phyloP scores from a whole-genome alignment of 2,329 filamentous ascomycete species.

The Aspergillus versicolor region DNA sequence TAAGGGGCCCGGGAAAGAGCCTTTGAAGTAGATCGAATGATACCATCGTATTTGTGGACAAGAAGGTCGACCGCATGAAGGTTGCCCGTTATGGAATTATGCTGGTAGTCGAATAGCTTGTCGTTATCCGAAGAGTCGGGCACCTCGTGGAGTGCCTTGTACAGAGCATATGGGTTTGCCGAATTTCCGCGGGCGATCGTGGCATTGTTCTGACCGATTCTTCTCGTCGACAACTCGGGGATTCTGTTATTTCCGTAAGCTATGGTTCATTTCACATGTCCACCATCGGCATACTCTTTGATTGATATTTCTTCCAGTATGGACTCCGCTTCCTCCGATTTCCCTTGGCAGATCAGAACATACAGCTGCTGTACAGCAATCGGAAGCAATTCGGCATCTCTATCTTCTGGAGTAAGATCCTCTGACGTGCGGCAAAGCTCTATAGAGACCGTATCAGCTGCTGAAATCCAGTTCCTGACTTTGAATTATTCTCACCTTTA shows the following conservation, averaged over 20 bases:
- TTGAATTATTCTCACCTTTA: constrained; percentile 42
- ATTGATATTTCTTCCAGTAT: constrained; percentile 52
- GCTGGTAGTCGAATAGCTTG: constrained; percentile 59
- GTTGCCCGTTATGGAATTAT: constrained; percentile 54
- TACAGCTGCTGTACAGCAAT: constrained; percentile 63
- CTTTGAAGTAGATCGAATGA: constrained; percentile 56
- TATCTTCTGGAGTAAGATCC: constrained; percentile 60
- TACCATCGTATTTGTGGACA: constrained; percentile 59
- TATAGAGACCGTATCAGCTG: constrained; percentile 18
- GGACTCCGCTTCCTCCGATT: constrained; percentile 55
- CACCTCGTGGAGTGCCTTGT: constrained; percentile 56
- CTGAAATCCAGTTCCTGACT: not conserved
- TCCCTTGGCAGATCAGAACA: constrained; percentile 56
- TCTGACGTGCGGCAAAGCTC: constrained; percentile 61
- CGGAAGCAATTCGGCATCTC: constrained; percentile 58
- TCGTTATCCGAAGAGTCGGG: constrained; percentile 50
- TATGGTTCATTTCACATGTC: not conserved
- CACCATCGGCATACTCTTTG: constrained; percentile 43
- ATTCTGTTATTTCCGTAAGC: constrained; percentile 42
- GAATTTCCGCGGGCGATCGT: constrained; percentile 48
- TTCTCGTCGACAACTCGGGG: constrained; percentile 57
- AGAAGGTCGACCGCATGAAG: constrained; percentile 58
- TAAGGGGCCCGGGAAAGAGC: constrained; percentile 48
- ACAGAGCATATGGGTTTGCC: constrained; percentile 58
- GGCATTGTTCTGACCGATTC: constrained; percentile 61